These are phyloP conservation scores for Tricholoma matsutake DNA, from an alignment of 768 basidiomycete species.

Conservation along the genomic window DNA sequence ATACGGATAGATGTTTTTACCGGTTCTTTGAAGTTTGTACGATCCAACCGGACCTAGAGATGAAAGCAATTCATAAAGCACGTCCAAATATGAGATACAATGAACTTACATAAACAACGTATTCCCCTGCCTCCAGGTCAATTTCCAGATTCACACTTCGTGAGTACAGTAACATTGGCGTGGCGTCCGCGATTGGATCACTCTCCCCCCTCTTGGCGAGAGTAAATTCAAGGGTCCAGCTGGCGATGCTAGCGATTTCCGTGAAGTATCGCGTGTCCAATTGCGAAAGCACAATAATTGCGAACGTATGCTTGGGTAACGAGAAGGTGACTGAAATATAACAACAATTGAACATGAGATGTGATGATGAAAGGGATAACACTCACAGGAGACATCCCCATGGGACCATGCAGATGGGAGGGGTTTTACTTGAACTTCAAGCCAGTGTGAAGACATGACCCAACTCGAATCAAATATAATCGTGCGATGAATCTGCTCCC, in stretches of 20 bases:
- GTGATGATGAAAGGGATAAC: not conserved
- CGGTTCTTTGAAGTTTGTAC: constrained; percentile 18
- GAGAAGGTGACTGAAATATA: constrained; percentile 40
- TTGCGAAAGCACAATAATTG: constrained; percentile 53
- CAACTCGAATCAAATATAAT: constrained; percentile 48
- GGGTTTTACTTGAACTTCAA: constrained; percentile 39
- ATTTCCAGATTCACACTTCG: constrained; percentile 43
- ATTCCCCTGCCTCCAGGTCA: constrained; percentile 40
- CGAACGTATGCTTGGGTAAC: constrained; percentile 34
- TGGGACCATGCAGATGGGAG: constrained; percentile 48
- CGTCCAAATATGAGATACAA: not conserved
- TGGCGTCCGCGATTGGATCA: constrained; percentile 35
- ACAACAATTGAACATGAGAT: not conserved
- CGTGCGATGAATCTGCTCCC: constrained; percentile 47
- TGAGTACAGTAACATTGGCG: constrained; percentile 33
- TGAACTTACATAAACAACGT: constrained; percentile 39
- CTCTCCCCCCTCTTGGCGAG: constrained; percentile 46
- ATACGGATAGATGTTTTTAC: constrained; percentile 9
- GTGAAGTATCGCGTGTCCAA: constrained; percentile 48
- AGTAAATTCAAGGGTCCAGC: constrained; percentile 49
- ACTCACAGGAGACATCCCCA: constrained; percentile 54
- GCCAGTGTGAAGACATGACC: constrained; percentile 51
- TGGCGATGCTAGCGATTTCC: constrained; percentile 40
- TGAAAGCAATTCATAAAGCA: not conserved
- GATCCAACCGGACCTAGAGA: constrained; percentile 32